Evolutionary conservation across 2,329 filamentous ascomycete species (phyloP), one percentile per base, ranked within the genome.

Genomic region (Stagonosporopsis tanaceti): DNA sequence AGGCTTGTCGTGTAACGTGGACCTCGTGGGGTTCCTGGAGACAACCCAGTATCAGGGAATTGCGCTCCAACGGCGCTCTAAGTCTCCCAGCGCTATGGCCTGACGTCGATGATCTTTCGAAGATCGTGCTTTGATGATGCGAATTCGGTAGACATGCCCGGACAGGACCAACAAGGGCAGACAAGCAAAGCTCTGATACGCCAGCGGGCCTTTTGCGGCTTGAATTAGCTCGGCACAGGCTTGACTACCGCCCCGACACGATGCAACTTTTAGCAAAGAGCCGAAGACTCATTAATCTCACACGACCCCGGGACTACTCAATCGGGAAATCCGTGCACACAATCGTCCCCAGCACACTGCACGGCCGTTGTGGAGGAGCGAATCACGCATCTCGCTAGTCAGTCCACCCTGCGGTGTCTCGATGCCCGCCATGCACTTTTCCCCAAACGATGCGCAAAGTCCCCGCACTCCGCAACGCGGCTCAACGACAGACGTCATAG

Each of bases 391-490:
- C 42, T 44, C 32, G 27, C 22, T 24, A 14, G 4, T 24, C 6
- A 35, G 34, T n/a, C 32, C 32, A 22, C 32, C 45, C 17, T 45
- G 48, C 42, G 41, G 27, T 8, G 39, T 50, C 32, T 48, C 44
- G 17, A 57, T 45, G 25, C 34, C 38, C 30, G 38, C 48, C 27
- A 40, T 28, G 34, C 32, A 45, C 54, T 48, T 53, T 27, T 11
- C 48, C 52, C 54, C 32, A 52, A 53, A 53, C 50, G 54, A 53
- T 45, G 45, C 34, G 28, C 25, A 34, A 34, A 57, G 46, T 50
- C 54, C 54, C 54, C 54, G 54, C 54, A 47, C 54, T 57, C 54
- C 54, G 39, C 54, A 57, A 40, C 44, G 54, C 54, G 54, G 54
- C 54, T 57, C 54, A 53, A 53, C 38, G 15, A 28, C 11, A 20